Evolutionary conservation across 192 early-diverging fungal species (phyloP), one percentile per base, ranked within the genome.

Genomic region (Podila epigama): DNA sequence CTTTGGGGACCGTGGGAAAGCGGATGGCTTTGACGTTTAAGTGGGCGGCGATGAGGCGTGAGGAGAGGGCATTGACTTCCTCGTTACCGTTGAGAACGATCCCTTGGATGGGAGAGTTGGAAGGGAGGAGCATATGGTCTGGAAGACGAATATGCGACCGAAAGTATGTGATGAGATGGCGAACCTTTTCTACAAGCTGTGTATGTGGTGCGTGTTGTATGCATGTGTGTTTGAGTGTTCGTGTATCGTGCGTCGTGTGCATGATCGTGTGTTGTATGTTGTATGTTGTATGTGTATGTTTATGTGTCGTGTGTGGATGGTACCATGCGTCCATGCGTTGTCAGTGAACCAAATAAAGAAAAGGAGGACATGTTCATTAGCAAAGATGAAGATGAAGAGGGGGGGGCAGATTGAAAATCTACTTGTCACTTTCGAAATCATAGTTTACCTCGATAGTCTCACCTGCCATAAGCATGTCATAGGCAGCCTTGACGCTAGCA

Each of bases 1-100:
- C 94, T 42, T 81, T 83, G 2, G 92, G 89, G 1, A 95, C 94
- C 9, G 92, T 94, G 5, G 94, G 94, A 5, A 88, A 91, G 3
- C 89, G 77, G 42, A 95, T 94, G 0, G 94, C 89, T 22, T 90
- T 86, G 13, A 93, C 92, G 75, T 89, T 92, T 28, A 90, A 87
- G 0, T 90, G 84, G 2, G 70, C 70, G 12, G 69, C 51, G 39
- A 85, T 79, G n/a, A 84, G 70, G 66, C 52, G 81, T 51, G 68
- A 69, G 16, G 55, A 58, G 11, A 69, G 60, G 11, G 59, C 54
- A 41, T 63, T 44, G 22, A 83, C 41, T 20, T 60, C 31, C 5
- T 56, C 69, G 16, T 88, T 85, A 68, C 91, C 90, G 51, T 89
- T 82, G 28, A 93, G 69, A 15, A 95, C 83, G 20, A 95, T 86